These are phyloP conservation scores for Wickerhamomyces queroliae DNA, from an alignment of 805 yeast genomes.

Conservation along the genomic window DNA sequence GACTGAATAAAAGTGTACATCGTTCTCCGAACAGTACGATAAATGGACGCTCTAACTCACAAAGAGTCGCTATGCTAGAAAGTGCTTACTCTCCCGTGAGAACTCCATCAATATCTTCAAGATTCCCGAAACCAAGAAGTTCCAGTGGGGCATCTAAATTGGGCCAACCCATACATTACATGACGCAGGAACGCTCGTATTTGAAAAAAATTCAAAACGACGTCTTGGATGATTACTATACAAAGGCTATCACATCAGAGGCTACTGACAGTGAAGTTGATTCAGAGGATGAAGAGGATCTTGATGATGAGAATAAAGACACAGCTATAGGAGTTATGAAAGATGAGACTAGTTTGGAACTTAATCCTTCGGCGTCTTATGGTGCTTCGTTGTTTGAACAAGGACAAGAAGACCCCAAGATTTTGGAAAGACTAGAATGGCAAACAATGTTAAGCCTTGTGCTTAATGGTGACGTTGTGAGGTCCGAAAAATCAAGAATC, in stretches of 20 bases:
- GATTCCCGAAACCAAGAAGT: slow-evolving; percentile 14
- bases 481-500: slow-evolving; percentile 79
- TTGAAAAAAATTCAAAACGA: slow-evolving; percentile 57
- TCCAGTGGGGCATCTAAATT: slow-evolving; percentile 16
- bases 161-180: slow-evolving; percentile 23
- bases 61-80: slow-evolving; percentile 16
- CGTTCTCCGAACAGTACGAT: slow-evolving; percentile 13
- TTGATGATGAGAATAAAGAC: slow-evolving; percentile 20
- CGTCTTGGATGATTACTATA: slow-evolving; percentile 63
- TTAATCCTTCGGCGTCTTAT: slow-evolving; percentile 33
- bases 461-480: slow-evolving; percentile 90
- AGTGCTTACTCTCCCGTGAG: slow-evolving; percentile 19
- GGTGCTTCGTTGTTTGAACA: slow-evolving; percentile 15
- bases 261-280: slow-evolving; percentile 27
- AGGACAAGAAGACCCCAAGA: slow-evolving; percentile 28
- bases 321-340: slow-evolving; percentile 24
- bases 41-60: slow-evolving; percentile 13
- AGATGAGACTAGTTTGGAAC: slow-evolving; percentile 38
- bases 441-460: slow-evolving; percentile 89
- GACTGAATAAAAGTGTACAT: slow-evolving; percentile 3
- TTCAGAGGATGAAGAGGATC: slow-evolving; percentile 25
- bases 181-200: slow-evolving; percentile 60
- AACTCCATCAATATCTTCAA: slow-evolving; percentile 16
- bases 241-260: slow-evolving; percentile 53
- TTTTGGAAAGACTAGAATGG: slow-evolving; percentile 87